These are phyloP conservation scores for Hygrocybe punicea DNA, from an alignment of 768 basidiomycete genomes.

Conservation along the genomic window DNA sequence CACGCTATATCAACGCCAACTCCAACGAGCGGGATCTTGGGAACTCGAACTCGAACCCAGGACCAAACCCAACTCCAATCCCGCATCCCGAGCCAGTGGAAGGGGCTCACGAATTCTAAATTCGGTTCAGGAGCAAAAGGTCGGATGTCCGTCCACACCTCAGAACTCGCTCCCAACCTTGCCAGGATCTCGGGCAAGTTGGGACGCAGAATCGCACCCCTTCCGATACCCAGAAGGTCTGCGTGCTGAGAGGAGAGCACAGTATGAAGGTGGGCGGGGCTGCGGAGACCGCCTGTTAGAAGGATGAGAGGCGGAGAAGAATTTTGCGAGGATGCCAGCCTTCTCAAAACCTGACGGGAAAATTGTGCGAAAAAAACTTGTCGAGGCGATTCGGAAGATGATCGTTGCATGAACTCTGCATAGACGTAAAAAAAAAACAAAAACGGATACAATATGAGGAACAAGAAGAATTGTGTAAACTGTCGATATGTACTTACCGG, in stretches of 20 bases:
- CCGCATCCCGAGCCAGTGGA: constrained; percentile 10
- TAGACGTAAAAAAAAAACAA: too few relatives aligned
- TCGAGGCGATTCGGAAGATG: constrained; percentile 37
- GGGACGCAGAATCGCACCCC: constrained; percentile 62
- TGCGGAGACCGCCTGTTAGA: constrained; percentile 55
- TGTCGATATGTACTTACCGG: too few relatives aligned
- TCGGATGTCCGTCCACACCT: constrained; percentile 9
- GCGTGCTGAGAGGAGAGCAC: constrained; percentile 57
- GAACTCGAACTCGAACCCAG: constrained; percentile 33
- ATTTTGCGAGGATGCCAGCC: constrained; percentile 28
- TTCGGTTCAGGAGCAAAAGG: constrained; percentile 42
- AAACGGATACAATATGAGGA: too few relatives aligned
- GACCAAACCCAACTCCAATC: constrained; percentile 27
- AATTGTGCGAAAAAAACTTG: constrained; percentile 75
- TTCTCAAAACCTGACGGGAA: constrained; percentile 51
- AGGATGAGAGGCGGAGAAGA: constrained; percentile 15
- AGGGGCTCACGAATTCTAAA: constrained; percentile 6
- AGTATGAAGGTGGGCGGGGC: constrained; percentile 50
- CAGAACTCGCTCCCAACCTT: constrained; percentile 7
- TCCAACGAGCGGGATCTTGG: constrained; percentile 58
- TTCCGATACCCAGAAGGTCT: constrained; percentile 74
- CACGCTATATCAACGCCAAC: constrained; percentile 62
- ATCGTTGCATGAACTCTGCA: constrained; percentile 45
- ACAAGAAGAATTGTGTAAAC: too few relatives aligned
- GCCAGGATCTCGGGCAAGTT: constrained; percentile 47